Percentiles rank a stretch among this genome's conserved stretches.
Conservation (phyloP, 192 early-diverging fungal species). For the Coemansia umbellata region DNA sequence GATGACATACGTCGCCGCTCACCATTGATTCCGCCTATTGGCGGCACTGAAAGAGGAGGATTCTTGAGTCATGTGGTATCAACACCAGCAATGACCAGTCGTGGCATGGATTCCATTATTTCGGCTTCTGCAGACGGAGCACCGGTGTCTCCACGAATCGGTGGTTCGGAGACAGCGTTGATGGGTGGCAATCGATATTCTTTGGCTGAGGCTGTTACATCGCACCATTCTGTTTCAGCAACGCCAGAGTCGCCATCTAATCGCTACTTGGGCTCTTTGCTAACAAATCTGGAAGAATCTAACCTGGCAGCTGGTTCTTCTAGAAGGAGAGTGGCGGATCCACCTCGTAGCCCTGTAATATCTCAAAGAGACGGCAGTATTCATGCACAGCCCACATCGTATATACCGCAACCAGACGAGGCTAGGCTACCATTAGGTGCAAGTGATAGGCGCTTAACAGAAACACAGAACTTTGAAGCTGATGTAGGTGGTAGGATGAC, state of each 20-base stretch:
- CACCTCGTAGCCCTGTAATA: neutral
- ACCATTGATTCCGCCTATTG: conserved; percentile 3
- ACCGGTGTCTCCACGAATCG: neutral
- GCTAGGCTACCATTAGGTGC: neutral
- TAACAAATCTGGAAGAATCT: conserved; percentile 20
- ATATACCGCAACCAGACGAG: neutral
- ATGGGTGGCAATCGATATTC: conserved; percentile 3
- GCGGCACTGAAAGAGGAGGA: neutral
- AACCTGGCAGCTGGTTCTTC: neutral
- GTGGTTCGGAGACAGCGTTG: conserved; percentile 13
- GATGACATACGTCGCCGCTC: conserved; percentile 13
- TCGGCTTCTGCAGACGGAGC: neutral
- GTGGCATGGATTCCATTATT: neutral
- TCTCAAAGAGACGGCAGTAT: neutral
- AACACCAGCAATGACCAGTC: neutral
- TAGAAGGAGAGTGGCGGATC: too few relatives aligned
- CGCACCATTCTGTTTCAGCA: neutral
- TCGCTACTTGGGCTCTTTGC: conserved; percentile 24
- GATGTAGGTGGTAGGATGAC: neutral
- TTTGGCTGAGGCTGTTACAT: conserved; percentile 10
- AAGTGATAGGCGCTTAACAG: neutral
- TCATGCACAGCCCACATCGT: neutral
- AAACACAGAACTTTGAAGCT: neutral
- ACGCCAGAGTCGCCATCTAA: conserved; percentile 31
- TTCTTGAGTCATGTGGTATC: neutral